These are phyloP conservation scores for Asterophora parasitica DNA, from an alignment of 768 basidiomycete genomes.

Conservation along the genomic window DNA sequence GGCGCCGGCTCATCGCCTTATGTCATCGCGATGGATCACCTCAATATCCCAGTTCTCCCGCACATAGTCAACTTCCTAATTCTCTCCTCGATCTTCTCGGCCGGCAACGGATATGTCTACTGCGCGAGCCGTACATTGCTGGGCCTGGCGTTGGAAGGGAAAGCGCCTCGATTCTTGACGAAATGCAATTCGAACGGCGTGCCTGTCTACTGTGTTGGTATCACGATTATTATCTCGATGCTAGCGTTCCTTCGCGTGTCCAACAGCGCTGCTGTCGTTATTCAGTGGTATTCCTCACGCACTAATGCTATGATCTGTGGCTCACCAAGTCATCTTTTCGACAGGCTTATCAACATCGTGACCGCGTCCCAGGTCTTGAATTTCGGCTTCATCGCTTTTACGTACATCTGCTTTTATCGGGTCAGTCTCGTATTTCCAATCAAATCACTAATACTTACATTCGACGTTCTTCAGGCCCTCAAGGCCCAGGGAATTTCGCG, in stretches of 20 bases:
- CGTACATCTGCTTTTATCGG: conserved; percentile 43
- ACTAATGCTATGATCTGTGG: too few relatives aligned
- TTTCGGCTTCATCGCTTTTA: conserved; percentile 43
- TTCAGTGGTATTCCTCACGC: conserved; percentile 35
- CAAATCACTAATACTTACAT: too few relatives aligned
- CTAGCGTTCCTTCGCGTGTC: conserved; percentile 49
- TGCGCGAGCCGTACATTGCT: conserved; percentile 50
- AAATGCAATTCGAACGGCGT: conserved; percentile 52
- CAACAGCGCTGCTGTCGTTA: conserved; percentile 40
- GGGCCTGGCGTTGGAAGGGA: conserved; percentile 57
- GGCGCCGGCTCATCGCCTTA: conserved; percentile 73
- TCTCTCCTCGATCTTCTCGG: conserved; percentile 65
- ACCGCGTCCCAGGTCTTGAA: conserved; percentile 46
- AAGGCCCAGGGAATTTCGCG: conserved; percentile 41
- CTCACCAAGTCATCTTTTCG: not conserved
- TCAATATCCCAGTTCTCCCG: conserved; percentile 61
- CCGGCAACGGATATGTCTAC: conserved; percentile 66
- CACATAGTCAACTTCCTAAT: conserved; percentile 71
- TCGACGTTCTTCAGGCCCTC: conserved; percentile 24
- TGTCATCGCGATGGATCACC: conserved; percentile 73
- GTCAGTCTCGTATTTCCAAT: too few relatives aligned
- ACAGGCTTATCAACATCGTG: conserved; percentile 45
- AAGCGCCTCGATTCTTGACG: conserved; percentile 49
- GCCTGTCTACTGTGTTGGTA: conserved; percentile 48
- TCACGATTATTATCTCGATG: conserved; percentile 35